A percentile compares a stretch with the other conserved stretches of the same genome.
Conservation (phyloP, 2,329 filamentous ascomycete species). For the Ceratocystis diversiconidia region DNA sequence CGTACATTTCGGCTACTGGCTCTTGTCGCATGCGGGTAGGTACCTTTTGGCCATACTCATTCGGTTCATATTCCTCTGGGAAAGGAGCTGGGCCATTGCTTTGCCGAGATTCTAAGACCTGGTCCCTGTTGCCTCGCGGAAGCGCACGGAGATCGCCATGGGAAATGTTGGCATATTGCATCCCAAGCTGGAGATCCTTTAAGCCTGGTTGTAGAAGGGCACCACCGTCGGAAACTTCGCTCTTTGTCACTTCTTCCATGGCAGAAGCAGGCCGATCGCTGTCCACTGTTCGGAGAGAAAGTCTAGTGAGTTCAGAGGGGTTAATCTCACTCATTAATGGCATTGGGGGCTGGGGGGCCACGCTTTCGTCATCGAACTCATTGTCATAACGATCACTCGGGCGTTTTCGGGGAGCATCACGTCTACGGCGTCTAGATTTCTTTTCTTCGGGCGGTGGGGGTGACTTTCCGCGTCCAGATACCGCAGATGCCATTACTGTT, state of each 20-base stretch:
- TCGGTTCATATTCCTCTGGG: constrained; percentile 35
- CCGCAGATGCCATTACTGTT: constrained; percentile 27
- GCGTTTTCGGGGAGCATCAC: constrained; percentile 36
- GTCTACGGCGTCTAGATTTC: constrained; percentile 32
- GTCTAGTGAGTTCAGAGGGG: constrained; percentile 73
- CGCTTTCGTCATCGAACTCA: constrained; percentile 40
- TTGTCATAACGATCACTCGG: constrained; percentile 34
- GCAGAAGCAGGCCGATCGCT: constrained; percentile 60
- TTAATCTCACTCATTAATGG: constrained; percentile 77
- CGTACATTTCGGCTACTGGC: constrained; percentile 29
- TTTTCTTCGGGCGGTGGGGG: constrained; percentile 22
- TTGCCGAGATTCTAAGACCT: neutral
- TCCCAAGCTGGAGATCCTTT: constrained; percentile 34
- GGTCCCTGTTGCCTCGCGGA: constrained; percentile 30
- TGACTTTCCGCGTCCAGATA: constrained; percentile 8
- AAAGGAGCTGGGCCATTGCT: constrained; percentile 25
- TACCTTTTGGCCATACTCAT: constrained; percentile 32
- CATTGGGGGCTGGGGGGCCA: constrained; percentile 56
- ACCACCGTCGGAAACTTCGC: constrained; percentile 50
- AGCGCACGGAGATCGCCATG: constrained; percentile 44
- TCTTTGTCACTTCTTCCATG: constrained; percentile 45
- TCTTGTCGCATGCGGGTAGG: constrained; percentile 21
- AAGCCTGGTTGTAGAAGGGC: constrained; percentile 6
- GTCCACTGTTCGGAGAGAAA: constrained; percentile 71
- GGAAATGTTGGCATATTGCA: constrained; percentile 51